A percentile compares a stretch with the other conserved stretches of the same genome.
Conservation (phyloP, 441 rosid genomes). For the Geranium incanum region DNA sequence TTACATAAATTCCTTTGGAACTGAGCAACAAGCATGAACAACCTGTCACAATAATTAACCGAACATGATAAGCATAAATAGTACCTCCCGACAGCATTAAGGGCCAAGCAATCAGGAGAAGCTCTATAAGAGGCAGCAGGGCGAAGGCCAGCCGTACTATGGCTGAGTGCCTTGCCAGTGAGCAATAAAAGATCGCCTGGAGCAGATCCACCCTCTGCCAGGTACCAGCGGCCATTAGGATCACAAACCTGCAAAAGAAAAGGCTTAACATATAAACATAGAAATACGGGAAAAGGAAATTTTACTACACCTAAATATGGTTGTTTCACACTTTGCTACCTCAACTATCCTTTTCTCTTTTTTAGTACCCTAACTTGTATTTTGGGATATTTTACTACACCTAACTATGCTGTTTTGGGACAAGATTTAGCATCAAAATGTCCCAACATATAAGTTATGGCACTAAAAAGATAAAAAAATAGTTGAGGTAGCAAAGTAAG, state of each 20-base stretch:
- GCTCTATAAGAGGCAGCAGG: slow-evolving; percentile 72
- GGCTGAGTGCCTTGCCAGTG: slow-evolving; percentile 95
- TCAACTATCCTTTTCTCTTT: too few relatives aligned
- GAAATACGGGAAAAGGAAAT: not conserved
- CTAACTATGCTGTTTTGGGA: too few relatives aligned
- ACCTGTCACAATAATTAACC: slow-evolving; percentile 13
- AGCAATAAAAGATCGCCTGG: slow-evolving; percentile 73
- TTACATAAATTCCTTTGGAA: slow-evolving; percentile 19
- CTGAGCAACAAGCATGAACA: not conserved
- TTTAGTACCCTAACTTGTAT: too few relatives aligned
- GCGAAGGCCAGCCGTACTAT: slow-evolving; percentile 90
- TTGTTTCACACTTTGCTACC: too few relatives aligned
- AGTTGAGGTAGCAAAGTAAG: too few relatives aligned
- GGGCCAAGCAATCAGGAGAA: slow-evolving; percentile 44
- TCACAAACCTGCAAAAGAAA: slow-evolving; percentile 68
- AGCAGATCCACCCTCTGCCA: slow-evolving; percentile 68
- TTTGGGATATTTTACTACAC: too few relatives aligned
- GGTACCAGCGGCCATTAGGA: slow-evolving; percentile 89
- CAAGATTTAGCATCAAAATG: too few relatives aligned
- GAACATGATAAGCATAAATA: not conserved
- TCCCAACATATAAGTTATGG: too few relatives aligned
- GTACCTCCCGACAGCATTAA: slow-evolving; percentile 68
- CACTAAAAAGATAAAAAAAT: too few relatives aligned
- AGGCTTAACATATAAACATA: slow-evolving; percentile 13
- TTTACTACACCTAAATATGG: too few relatives aligned